Evolutionary conservation across 352 stramenopile species (phyloP).

Genomic region (Albugo laibachii): DNA sequence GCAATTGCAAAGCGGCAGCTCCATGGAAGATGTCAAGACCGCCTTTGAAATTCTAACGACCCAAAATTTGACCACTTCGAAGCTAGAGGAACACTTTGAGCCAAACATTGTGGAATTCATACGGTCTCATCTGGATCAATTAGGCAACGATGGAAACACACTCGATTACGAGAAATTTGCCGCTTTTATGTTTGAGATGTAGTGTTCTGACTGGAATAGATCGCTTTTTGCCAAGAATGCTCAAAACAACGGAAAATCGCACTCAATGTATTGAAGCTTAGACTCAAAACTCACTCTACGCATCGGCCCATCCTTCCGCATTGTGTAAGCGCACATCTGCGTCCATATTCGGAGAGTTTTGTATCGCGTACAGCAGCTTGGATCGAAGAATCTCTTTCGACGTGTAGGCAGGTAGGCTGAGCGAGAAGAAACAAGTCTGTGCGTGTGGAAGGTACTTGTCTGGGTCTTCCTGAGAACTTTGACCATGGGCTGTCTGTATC

Average conservation of each 20-base stretch:
- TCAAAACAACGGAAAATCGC: too few relatives aligned
- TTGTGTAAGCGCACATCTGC: conserved; percentile 82
- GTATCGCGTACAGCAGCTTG: conserved; percentile 82
- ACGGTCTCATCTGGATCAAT: conserved; percentile 37
- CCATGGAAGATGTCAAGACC: conserved; percentile 54
- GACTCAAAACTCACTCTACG: conserved; percentile 12
- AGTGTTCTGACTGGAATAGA: conserved; percentile 1
- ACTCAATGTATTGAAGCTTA: too few relatives aligned
- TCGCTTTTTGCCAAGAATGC: too few relatives aligned
- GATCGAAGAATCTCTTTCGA: conserved; percentile 42
- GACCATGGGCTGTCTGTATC: conserved; percentile 70
- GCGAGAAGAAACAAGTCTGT: conserved; percentile 98
- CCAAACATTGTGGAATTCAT: conserved; percentile 51
- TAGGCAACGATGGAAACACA: conserved; percentile 27
- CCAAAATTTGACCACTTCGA: conserved; percentile 49
- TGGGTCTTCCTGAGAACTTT: conserved; percentile 40
- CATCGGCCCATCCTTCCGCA: conserved; percentile 74
- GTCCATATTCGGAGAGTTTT: conserved; percentile 88
- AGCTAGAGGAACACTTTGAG: conserved; percentile 74
- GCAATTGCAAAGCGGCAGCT: conserved; percentile 74
- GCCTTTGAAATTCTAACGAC: conserved; percentile 63
- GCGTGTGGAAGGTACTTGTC: conserved; percentile 88
- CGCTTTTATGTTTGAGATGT: conserved; percentile 67
- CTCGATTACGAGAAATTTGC: conserved; percentile 60
- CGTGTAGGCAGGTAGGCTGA: conserved; percentile 90